These are phyloP conservation scores for Hibiscus mutabilis DNA, from an alignment of 345 rosid genomes.

Conservation along the genomic window DNA sequence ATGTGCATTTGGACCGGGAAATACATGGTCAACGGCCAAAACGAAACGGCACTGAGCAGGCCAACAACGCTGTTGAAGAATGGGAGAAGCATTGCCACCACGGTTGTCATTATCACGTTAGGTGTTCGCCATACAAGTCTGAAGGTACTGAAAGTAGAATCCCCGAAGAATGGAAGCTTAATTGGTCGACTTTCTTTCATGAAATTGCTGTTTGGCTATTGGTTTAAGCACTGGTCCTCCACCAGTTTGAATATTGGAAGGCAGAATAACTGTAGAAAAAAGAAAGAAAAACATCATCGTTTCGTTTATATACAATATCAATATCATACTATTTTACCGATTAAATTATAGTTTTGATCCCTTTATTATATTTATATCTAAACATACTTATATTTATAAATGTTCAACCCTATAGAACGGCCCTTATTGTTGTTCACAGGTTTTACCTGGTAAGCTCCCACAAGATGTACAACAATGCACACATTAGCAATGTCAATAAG, in stretches of 20 bases:
- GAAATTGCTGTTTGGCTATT: conserved; percentile 9
- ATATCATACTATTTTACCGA: no score
- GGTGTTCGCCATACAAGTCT: conserved; percentile 11
- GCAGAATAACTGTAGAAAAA: conserved; percentile 9
- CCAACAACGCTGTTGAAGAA: conserved; percentile 11
- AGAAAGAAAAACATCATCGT: no score
- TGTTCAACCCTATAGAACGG: no score
- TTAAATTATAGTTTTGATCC: no score
- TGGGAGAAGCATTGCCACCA: conserved; percentile 12
- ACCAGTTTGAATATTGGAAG: conserved; percentile 12
- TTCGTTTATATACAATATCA: no score
- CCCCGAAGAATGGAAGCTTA: background rate
- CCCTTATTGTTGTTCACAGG: no score
- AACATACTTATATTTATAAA: background rate
- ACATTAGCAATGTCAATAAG: conserved; percentile 35
- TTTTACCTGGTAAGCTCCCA: conserved; percentile 39
- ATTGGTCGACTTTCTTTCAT: background rate
- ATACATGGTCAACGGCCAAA: conserved; percentile 20
- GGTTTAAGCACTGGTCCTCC: background rate
- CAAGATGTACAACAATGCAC: conserved; percentile 26
- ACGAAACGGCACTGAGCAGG: background rate
- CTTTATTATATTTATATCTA: no score
- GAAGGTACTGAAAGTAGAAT: conserved; percentile 1
- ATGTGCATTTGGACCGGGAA: conserved; percentile 16
- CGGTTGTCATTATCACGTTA: background rate